Evolutionary conservation across 129 eudicot genomes (phyloP).

Genomic region (Apium graveolens): DNA sequence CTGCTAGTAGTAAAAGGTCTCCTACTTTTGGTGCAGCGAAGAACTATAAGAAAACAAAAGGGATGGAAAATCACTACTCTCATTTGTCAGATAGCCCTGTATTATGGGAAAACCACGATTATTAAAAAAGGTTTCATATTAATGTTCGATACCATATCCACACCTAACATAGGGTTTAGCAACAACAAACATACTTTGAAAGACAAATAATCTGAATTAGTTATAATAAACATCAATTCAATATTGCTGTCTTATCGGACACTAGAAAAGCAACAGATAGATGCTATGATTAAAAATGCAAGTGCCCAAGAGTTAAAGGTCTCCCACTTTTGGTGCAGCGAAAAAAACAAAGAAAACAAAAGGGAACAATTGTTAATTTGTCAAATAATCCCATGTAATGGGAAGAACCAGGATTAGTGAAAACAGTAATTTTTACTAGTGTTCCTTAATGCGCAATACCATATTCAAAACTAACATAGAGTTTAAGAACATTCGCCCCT

Average conservation of each 20-base stretch:
- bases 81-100: neutral
- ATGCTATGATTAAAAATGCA: neutral
- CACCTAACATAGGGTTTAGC: neutral
- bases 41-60: neutral
- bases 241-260: neutral
- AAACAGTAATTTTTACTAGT: neutral
- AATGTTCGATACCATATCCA: too few species aligned
- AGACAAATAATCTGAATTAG: neutral
- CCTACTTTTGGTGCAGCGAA: neutral
- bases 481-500: neutral
- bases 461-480: neutral
- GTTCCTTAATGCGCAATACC: neutral
- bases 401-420: neutral
- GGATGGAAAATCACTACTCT: neutral
- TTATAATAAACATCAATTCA: neutral
- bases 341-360: neutral
- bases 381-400: neutral
- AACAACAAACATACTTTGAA: neutral
- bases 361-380: neutral
- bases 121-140: too few species aligned
- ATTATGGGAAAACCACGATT: neutral
- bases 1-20: neutral
- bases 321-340: neutral
- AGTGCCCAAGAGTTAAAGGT: neutral
- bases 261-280: neutral